A percentile compares a stretch with the other conserved stretches of the same genome.
Evolutionary conservation across 2,329 filamentous ascomycete species (phyloP).

Genomic region (Neofusicoccum parvum): DNA sequence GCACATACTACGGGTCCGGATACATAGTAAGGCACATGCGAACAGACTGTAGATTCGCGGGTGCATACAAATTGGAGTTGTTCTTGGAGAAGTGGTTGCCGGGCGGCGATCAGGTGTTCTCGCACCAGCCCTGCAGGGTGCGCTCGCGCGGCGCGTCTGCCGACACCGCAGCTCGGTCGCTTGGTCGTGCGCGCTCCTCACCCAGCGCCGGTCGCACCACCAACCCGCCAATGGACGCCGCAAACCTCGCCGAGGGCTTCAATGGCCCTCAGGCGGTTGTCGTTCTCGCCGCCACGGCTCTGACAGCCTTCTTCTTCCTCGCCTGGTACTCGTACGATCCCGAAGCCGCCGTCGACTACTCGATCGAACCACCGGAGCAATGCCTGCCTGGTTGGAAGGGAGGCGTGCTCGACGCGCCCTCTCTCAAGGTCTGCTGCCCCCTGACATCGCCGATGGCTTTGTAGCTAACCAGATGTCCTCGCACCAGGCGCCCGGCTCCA

Average conservation of each 20-base stretch:
- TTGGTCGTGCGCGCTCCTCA: not conserved
- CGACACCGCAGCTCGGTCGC: not conserved
- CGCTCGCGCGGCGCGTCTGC: slow-evolving; percentile 13
- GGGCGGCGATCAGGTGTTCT: not conserved
- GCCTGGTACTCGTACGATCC: slow-evolving; percentile 22
- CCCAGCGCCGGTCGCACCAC: slow-evolving; percentile 4
- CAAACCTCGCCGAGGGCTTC: not conserved
- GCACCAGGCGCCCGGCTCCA: slow-evolving; percentile 59
- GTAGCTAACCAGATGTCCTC: slow-evolving; percentile 23
- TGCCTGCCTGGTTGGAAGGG: slow-evolving; percentile 57
- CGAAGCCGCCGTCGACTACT: slow-evolving; percentile 59
- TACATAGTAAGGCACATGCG: too few relatives aligned
- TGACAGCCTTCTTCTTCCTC: slow-evolving; percentile 7
- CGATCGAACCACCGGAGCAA: slow-evolving; percentile 63
- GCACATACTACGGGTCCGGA: too few relatives aligned
- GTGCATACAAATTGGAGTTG: too few relatives aligned
- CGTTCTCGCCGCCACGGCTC: not conserved
- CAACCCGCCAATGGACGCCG: slow-evolving; percentile 7
- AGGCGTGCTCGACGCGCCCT: slow-evolving; percentile 60
- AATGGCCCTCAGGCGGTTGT: not conserved
- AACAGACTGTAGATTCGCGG: too few relatives aligned
- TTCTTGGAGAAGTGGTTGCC: not conserved
- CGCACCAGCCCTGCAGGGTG: not conserved
- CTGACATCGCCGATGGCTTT: too few relatives aligned
- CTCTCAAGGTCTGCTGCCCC: slow-evolving; percentile 56